A percentile compares a stretch with the other conserved stretches of the same genome.
phyloP scores from a whole-genome alignment of 257 asterid genomes.

The Sherardia arvensis region DNA sequence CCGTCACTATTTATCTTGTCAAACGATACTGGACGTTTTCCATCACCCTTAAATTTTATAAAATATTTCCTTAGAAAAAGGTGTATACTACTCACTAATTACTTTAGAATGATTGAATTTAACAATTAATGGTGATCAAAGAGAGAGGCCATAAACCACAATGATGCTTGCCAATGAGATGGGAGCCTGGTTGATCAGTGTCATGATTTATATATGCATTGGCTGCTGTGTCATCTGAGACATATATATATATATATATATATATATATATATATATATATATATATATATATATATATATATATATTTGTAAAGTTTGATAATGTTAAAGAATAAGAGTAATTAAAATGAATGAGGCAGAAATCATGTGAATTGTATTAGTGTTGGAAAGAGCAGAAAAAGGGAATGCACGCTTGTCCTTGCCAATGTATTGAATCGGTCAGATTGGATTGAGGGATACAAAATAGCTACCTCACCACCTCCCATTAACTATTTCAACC shows the following conservation, averaged over 20 bases:
- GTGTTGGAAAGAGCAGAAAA: conserved; percentile 12
- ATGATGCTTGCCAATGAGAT: conserved; percentile 1
- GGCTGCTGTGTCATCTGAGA: not conserved
- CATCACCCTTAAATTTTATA: no score
- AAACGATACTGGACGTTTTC: no score
- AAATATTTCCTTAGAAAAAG: no score
- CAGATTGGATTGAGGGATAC: not conserved
- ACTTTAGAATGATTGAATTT: not conserved
- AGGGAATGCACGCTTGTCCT: conserved; percentile 16
- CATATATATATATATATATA: no score
- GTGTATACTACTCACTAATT: not conserved
- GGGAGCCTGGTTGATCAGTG: conserved; percentile 2
- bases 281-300: no score
- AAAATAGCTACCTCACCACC: not conserved
- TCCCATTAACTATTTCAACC: not conserved
- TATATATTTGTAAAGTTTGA: not conserved
- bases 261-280: no score
- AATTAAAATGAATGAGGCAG: conserved; percentile 13
- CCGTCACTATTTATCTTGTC: no score
- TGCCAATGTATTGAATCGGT: conserved; percentile 30
- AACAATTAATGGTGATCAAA: not conserved
- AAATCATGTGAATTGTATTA: conserved; percentile 35
- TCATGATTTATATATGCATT: not conserved
- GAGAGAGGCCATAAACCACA: not conserved
- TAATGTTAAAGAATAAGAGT: not conserved